Conservation (phyloP, 1,284 basidiomycete genomes). For the Mrakiaceae sp. region DNA sequence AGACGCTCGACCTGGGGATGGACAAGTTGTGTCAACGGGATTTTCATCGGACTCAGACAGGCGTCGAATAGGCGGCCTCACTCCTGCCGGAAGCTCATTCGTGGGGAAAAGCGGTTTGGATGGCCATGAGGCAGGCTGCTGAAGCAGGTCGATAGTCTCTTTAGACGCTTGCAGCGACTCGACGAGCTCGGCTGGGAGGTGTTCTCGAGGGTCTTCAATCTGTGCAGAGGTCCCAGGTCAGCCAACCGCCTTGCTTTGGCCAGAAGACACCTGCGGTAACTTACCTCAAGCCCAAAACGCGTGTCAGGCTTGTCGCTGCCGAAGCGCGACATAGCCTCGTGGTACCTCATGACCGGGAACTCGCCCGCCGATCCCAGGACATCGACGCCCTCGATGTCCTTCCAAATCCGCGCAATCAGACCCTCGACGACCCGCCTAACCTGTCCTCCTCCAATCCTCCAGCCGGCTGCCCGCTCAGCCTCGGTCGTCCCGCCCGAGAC, state of each 20-base stretch:
- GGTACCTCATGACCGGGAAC: constrained; percentile 73
- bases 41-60: too few species aligned
- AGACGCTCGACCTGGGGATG: neutral
- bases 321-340: constrained; percentile 76
- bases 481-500: constrained; percentile 54
- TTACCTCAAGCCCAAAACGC: constrained; percentile 70
- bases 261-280: constrained; percentile 14
- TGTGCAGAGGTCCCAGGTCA: neutral
- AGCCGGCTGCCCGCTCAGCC: constrained; percentile 34
- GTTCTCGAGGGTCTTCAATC: neutral
- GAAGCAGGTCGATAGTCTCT: constrained; percentile 1
- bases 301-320: constrained; percentile 94
- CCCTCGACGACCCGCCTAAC: constrained; percentile 64
- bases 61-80: neutral
- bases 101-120: neutral
- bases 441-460: constrained; percentile 74
- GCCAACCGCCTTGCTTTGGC: too few species aligned
- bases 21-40: too few species aligned
- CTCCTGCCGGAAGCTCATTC: neutral
- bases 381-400: constrained; percentile 44
- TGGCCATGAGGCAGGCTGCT: neutral
- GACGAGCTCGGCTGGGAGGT: neutral
- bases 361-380: constrained; percentile 39
- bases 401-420: constrained; percentile 64
- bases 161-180: neutral